A percentile compares a stretch with the other conserved stretches of the same genome.
These are phyloP conservation scores for Debaryomyces fabryi DNA, from an alignment of 1,139 yeast species.

Conservation along the genomic window DNA sequence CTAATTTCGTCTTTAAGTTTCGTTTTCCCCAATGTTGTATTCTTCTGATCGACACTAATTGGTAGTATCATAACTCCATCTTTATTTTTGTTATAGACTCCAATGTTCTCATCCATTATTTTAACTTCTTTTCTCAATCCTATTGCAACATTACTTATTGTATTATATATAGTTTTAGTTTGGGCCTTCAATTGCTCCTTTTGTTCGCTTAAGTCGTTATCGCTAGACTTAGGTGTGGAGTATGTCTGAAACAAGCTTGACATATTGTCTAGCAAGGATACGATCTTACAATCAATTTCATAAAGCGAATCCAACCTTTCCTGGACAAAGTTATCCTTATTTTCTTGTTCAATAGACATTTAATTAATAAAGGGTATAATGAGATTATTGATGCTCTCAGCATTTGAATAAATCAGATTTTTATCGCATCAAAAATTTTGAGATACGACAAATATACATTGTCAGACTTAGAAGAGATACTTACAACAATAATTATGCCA, in stretches of 20 bases:
- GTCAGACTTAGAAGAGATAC: too few species aligned
- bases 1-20: conserved; percentile 44
- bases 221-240: conserved; percentile 22
- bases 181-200: conserved; percentile 31
- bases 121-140: conserved; percentile 59
- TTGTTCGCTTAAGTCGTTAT: conserved; percentile 17
- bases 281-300: conserved; percentile 47
- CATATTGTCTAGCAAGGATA: conserved; percentile 44
- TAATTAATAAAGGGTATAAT: conserved; percentile 1
- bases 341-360: conserved; percentile 17
- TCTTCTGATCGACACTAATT: conserved; percentile 62
- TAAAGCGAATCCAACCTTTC: conserved; percentile 48
- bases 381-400: neutral
- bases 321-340: conserved; percentile 38
- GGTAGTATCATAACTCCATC: conserved; percentile 60
- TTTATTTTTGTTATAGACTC: conserved; percentile 45
- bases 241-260: conserved; percentile 45
- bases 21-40: conserved; percentile 55
- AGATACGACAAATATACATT: neutral
- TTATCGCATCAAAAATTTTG: neutral
- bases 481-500: conserved; percentile 27
- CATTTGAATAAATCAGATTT: neutral
- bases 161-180: conserved; percentile 36
- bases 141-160: conserved; percentile 45
- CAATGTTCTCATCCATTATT: conserved; percentile 59